Evolutionary conservation across 306 rosid genomes (phyloP).

Genomic region (Crotalaria pallida): DNA sequence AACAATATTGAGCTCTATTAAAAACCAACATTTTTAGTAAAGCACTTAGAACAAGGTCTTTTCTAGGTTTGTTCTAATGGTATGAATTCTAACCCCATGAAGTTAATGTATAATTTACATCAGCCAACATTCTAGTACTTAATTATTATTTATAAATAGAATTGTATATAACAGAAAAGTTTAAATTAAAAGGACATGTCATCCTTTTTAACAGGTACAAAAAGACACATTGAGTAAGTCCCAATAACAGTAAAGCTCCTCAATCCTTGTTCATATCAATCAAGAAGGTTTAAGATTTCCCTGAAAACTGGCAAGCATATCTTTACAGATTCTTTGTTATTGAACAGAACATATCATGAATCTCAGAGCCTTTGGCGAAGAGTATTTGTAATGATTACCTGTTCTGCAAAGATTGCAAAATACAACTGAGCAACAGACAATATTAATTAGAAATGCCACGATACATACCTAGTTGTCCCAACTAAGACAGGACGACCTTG

Average conservation of each 20-base stretch:
- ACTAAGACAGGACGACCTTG: conserved; percentile 95
- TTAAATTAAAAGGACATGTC: background rate
- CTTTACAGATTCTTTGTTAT: background rate
- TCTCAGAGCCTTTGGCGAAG: background rate
- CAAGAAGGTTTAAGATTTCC: conserved; percentile 10
- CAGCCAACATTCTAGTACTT: background rate
- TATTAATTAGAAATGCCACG: conserved; percentile 8
- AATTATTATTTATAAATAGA: background rate
- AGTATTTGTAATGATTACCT: conserved; percentile 1
- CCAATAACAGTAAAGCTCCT: background rate
- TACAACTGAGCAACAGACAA: conserved; percentile 5
- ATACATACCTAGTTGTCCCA: conserved; percentile 85
- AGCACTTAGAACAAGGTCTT: background rate
- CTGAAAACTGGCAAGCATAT: conserved; percentile 4
- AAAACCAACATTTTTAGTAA: background rate
- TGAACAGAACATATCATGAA: background rate
- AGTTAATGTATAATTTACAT: background rate
- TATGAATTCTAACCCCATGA: background rate
- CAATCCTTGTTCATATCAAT: conserved; percentile 1
- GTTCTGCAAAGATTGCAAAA: conserved; percentile 15
- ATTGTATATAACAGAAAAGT: background rate
- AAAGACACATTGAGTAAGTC: conserved; percentile 4
- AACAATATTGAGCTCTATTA: background rate
- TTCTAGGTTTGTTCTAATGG: background rate
- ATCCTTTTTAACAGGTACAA: conserved; percentile 2